Evolutionary conservation across 148 eudicot genomes (phyloP).

Genomic region (Silene conica): DNA sequence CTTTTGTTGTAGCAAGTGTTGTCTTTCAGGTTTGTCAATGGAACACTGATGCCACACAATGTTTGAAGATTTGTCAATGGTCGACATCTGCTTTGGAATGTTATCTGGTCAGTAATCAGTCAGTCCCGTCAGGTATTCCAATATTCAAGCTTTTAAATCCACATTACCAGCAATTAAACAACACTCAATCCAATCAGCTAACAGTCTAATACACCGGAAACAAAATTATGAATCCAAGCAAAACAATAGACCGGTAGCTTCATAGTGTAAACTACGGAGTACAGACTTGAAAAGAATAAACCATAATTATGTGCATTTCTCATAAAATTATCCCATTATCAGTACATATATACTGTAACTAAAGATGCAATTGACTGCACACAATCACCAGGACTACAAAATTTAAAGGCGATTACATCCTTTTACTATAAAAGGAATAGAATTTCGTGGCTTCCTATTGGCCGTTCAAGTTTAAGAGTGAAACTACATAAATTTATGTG

Average conservation of each 20-base stretch:
- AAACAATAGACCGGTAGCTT: not conserved
- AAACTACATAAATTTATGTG: no score
- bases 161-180: not conserved
- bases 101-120: slow-evolving; percentile 35
- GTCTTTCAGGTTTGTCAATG: slow-evolving; percentile 66
- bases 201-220: no score
- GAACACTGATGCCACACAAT: slow-evolving; percentile 84
- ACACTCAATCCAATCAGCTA: no score
- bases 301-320: not conserved
- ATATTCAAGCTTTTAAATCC: not conserved
- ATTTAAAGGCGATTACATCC: no score
- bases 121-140: slow-evolving; percentile 12
- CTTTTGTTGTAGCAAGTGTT: slow-evolving; percentile 70
- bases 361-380: no score
- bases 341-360: no score
- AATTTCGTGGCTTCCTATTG: no score
- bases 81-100: slow-evolving; percentile 33
- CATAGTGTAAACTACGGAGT: not conserved
- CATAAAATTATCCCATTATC: not conserved
- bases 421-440: no score
- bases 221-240: not conserved
- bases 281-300: not conserved
- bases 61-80: slow-evolving; percentile 52
- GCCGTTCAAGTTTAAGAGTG: no score
- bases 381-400: no score